Evolutionary conservation across 177 flowering plant genomes (phyloP), one percentile per base, ranked within the genome.

Genomic region (Vitis hybrid): DNA sequence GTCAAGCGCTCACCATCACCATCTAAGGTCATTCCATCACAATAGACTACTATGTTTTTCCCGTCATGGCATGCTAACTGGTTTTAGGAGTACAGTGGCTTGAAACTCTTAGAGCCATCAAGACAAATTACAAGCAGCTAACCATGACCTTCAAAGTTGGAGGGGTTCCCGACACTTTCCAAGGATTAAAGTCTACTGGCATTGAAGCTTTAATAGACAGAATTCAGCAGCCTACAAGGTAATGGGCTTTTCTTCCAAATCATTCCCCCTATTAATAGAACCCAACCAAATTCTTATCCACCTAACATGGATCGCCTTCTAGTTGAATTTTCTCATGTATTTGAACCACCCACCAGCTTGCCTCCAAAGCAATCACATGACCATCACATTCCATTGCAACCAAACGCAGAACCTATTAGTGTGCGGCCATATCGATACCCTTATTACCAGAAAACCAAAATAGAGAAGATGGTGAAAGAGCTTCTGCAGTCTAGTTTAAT

Each of bases 301-400:
- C 31, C 71, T 3, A 0, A 68, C 34, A 10, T 68, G 19, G 5
- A 10, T n/a, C 56, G 10, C 0, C 57, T 68, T 10, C 58, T 69
- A 13, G 5, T 16, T 11, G 18, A 61, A n/a, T 61, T 51, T 60
- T 26, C 29, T 0, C n/a, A 11, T 1, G 72, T 69, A 9, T 52
- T 69, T 31, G 31, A 29, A 10, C 3, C 50, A 26, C 67, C 54
- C 8, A 55, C 34, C 0, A 39, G 34, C 13, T 15, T 63, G 7
- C 68, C 73, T 34, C 67, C 67, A 53, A 16, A 12, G 15, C 10
- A 26, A 26, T 18, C 73, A 39, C 61, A 54, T 45, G 73, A 70
- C 18, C 67, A 70, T 34, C 19, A 0, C 10, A 70, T 70, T 22
- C 50, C 22, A 8, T 31, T 69, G 19, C 59, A 69, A 7, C 50